Percentiles rank a stretch among this genome's conserved stretches.
These are phyloP conservation scores for Przewalskia tangutica DNA, from an alignment of 257 asterid species.

Conservation along the genomic window DNA sequence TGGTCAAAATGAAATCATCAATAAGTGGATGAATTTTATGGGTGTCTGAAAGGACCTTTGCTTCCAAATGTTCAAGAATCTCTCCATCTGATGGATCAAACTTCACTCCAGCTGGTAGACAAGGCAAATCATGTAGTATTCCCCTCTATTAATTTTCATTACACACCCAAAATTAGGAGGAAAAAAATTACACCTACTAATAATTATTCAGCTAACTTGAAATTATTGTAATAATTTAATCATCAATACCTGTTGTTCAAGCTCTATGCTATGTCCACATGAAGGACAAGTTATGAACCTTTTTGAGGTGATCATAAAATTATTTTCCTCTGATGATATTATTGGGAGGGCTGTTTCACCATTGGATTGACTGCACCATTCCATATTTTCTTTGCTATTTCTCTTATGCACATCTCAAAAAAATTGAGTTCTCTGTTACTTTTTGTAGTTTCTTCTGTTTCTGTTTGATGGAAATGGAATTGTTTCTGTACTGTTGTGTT, in stretches of 20 bases:
- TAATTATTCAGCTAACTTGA: neutral
- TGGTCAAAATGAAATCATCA: conserved; percentile 37
- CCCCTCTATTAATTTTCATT: conserved; percentile 7
- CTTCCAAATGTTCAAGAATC: conserved; percentile 38
- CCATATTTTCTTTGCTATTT: conserved; percentile 31
- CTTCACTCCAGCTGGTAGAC: conserved; percentile 46
- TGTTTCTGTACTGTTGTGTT: neutral
- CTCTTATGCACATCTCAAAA: conserved; percentile 36
- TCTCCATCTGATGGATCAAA: conserved; percentile 49
- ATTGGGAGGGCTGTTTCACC: conserved; percentile 30
- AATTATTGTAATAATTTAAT: neutral
- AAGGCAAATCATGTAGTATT: conserved; percentile 28
- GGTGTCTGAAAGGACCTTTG: conserved; percentile 19
- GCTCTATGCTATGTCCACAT: conserved; percentile 31
- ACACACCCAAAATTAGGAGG: neutral
- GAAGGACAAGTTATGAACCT: conserved; percentile 31
- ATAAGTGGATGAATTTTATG: conserved; percentile 33
- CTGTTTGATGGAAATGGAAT: conserved; percentile 14
- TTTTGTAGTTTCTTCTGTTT: neutral
- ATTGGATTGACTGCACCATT: conserved; percentile 38
- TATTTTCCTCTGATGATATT: conserved; percentile 20
- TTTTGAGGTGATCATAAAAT: conserved; percentile 9
- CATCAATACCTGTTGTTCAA: conserved; percentile 30
- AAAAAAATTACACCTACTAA: too few relatives aligned
- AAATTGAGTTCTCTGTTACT: conserved; percentile 14